These are phyloP conservation scores for Henckelia pumila DNA, from an alignment of 257 asterid genomes.

Conservation along the genomic window DNA sequence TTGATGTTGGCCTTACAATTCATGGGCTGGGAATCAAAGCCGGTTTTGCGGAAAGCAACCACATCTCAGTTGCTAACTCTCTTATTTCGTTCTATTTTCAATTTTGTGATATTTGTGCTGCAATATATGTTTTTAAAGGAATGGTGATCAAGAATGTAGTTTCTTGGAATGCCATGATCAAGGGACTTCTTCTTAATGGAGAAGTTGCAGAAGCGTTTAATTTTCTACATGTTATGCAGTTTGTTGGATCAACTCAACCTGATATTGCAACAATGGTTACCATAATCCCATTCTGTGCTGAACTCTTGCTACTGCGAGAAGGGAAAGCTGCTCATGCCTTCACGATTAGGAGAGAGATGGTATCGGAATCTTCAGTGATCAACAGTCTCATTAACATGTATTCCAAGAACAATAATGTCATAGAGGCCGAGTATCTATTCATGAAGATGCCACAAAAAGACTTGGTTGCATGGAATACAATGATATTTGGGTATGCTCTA, in stretches of 20 bases:
- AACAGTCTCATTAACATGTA: constrained; percentile 66
- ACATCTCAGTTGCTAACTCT: constrained; percentile 52
- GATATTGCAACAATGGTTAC: constrained; percentile 54
- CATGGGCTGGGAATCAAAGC: constrained; percentile 51
- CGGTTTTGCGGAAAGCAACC: constrained; percentile 37
- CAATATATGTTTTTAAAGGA: constrained; percentile 37
- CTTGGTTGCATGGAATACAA: constrained; percentile 63
- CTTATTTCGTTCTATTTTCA: constrained; percentile 62
- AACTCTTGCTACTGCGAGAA: constrained; percentile 40
- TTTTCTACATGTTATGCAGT: constrained; percentile 53
- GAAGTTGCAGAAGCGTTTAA: constrained; percentile 37
- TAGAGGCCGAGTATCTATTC: constrained; percentile 46
- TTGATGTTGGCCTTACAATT: constrained; percentile 38
- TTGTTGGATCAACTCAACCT: constrained; percentile 35
- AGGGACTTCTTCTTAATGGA: constrained; percentile 43
- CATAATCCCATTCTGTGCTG: constrained; percentile 48
- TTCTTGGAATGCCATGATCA: constrained; percentile 74
- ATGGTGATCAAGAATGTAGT: constrained; percentile 45
- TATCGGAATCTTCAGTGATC: constrained; percentile 33
- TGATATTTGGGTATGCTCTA: constrained; percentile 61
- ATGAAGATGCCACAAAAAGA: constrained; percentile 45
- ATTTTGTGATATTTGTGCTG: constrained; percentile 35
- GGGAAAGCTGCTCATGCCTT: constrained; percentile 66
- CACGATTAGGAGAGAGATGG: constrained; percentile 48
- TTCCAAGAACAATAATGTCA: constrained; percentile 35